These are phyloP conservation scores for Acanthamoeba royreba DNA, from an alignment of 208 protist species.

Conservation along the genomic window DNA sequence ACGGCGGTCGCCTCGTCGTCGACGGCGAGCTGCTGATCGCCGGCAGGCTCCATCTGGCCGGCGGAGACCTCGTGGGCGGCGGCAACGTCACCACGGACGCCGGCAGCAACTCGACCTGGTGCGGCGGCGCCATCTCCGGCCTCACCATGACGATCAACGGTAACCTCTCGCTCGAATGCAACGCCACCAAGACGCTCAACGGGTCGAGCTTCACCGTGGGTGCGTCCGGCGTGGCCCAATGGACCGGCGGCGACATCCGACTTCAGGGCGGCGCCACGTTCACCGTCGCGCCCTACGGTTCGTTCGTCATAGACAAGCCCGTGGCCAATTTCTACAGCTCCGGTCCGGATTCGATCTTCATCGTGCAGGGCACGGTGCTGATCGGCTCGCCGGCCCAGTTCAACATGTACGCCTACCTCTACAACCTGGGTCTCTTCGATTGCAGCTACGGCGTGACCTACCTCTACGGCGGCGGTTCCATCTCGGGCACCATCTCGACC, in stretches of 20 bases:
- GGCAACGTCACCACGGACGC: neutral
- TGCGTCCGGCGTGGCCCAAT: neutral
- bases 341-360: slow-evolving; percentile 22
- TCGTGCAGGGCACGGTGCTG: neutral
- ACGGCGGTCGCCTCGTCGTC: slow-evolving; percentile 14
- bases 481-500: neutral
- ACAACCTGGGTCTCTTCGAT: neutral
- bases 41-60: neutral
- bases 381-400: neutral
- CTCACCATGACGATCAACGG: slow-evolving; percentile 27
- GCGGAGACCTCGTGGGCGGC: slow-evolving; percentile 17
- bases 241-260: slow-evolving; percentile 17
- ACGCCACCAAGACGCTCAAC: slow-evolving; percentile 7
- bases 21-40: slow-evolving; percentile 37
- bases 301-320: neutral
- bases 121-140: neutral
- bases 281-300: neutral
- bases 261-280: slow-evolving; percentile 9
- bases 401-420: slow-evolving; percentile 37
- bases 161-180: neutral
- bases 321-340: slow-evolving; percentile 16
- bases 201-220: neutral
- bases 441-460: slow-evolving; percentile 23
- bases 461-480: slow-evolving; percentile 27
- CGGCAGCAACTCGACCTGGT: neutral